Percentiles rank a stretch among this genome's conserved stretches.
Conservation (phyloP, 1,284 basidiomycete species). For the Schizophyllum commune region DNA sequence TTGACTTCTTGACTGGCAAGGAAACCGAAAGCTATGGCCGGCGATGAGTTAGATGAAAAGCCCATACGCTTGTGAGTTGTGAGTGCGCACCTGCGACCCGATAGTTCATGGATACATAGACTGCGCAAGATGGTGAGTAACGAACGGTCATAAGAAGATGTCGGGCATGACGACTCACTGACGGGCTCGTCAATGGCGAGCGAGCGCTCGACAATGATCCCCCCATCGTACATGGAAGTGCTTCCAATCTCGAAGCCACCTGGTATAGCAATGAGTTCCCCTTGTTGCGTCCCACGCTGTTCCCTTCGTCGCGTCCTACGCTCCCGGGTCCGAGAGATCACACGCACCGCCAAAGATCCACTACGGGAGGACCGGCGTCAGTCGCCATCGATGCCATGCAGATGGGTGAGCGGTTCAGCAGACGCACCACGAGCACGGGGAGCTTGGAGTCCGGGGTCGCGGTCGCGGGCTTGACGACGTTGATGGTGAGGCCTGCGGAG, state of each 20-base stretch:
- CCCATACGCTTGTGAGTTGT: no score
- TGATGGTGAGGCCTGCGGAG: constrained; percentile 42
- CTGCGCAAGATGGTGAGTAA: neutral
- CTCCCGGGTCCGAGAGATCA: neutral
- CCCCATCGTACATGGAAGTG: constrained; percentile 34
- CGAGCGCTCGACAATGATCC: constrained; percentile 38
- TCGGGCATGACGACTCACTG: neutral
- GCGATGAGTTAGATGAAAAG: neutral
- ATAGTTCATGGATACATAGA: constrained; percentile 55
- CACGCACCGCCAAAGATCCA: constrained; percentile 48
- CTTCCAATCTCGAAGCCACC: constrained; percentile 38
- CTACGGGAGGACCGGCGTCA: constrained; percentile 17
- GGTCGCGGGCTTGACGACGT: constrained; percentile 43
- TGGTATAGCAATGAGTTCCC: constrained; percentile 7
- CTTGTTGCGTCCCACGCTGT: no score
- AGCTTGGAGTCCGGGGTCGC: constrained; percentile 31
- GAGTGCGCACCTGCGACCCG: constrained; percentile 20
- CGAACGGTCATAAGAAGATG: neutral
- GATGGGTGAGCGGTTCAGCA: neutral
- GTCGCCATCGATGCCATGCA: neutral
- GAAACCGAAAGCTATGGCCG: constrained; percentile 26
- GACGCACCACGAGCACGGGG: constrained; percentile 47
- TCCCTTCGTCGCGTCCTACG: neutral
- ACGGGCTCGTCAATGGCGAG: constrained; percentile 38
- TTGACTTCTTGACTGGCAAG: constrained; percentile 34